Evolutionary conservation across 2,329 filamentous ascomycete species (phyloP), one percentile per base, ranked within the genome.

Genomic region (Fusarium sambucinum): DNA sequence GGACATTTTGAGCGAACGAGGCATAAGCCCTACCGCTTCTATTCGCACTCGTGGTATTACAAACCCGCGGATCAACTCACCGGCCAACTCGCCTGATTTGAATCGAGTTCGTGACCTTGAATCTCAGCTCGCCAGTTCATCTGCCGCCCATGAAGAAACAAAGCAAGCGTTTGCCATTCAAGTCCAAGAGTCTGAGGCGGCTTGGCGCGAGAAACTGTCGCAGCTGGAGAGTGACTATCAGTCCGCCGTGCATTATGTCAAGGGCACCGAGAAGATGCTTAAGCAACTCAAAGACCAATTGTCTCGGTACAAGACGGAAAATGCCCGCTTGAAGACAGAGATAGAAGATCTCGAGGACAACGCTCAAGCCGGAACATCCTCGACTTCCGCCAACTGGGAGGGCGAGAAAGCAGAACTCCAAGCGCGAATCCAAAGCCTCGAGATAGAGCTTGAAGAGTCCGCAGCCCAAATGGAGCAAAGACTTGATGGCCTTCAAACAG

Each of bases 251-350:
- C 96, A 97, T 79, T 99, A 99, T 76, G 93, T 99, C 71, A 96
- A 97, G 80, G 96, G 96, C 60, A 98, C 96, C 2, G 96, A 99
- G 80, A 98, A 97, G 86, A 97, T 99, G 94, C 87, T 99, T 48
- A 94, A 96, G 80, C 95, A 96, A 79, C 95, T 99, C 86, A 98
- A 98, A 83, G 94, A 97, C 75, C 96, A 99, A 80, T 85, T 99
- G n/a, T 86, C 91, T 55, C 92, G 94, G 59, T 96, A 96, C 81
- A 98, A 98, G 85, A 82, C 89, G 14, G 92, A 96, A 64, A 97
- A 97, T 75, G 83, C 85, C 19, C 91, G 92, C 63, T 84, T 99
- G 40, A 94, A 96, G 78, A 87, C 89, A 46, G 93, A 97, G 74
- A 83, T 97, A n/a, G 86, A 91, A 37, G 85, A 87, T 55, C 83